These are phyloP conservation scores for Phytophthora pluvialis DNA, from an alignment of 352 stramenopile genomes.

Conservation along the genomic window DNA sequence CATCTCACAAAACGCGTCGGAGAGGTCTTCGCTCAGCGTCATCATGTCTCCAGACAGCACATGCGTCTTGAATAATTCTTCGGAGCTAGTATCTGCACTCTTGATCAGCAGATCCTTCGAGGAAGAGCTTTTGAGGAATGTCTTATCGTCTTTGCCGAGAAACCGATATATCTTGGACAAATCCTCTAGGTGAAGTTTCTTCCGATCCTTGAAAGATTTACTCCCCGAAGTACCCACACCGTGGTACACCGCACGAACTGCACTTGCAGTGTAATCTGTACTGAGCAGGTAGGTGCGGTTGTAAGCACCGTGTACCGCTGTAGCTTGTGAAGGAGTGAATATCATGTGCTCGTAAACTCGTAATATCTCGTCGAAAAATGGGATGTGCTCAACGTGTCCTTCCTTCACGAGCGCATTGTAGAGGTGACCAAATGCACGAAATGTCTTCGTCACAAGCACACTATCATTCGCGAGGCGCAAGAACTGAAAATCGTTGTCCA, in stretches of 20 bases:
- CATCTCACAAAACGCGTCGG: conserved; percentile 34
- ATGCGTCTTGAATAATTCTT: conserved; percentile 35
- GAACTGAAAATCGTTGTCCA: conserved; percentile 35
- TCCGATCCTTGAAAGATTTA: too few species aligned
- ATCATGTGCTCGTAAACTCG: conserved; percentile 31
- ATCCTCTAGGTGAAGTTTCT: conserved; percentile 3
- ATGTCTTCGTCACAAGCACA: conserved; percentile 31
- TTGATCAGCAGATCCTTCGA: conserved; percentile 28
- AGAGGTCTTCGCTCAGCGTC: conserved; percentile 40
- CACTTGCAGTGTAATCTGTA: conserved; percentile 14
- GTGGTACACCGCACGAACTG: too few species aligned
- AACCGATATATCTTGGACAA: conserved; percentile 35
- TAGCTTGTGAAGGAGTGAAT: conserved; percentile 38
- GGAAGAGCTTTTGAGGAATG: conserved; percentile 20
- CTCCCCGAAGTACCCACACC: too few species aligned
- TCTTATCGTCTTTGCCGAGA: conserved; percentile 26
- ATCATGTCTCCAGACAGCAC: conserved; percentile 46
- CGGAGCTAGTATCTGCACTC: conserved; percentile 24
- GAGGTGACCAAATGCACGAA: conserved; percentile 38
- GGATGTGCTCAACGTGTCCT: conserved; percentile 26
- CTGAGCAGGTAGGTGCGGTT: conserved; percentile 33
- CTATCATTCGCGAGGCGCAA: conserved; percentile 25
- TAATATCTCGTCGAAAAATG: conserved; percentile 38
- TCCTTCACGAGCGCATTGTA: conserved; percentile 36
- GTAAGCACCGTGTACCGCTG: conserved; percentile 28